These are phyloP conservation scores for Botrytis cinerea DNA, from an alignment of 2,329 filamentous ascomycete species.

Conservation along the genomic window DNA sequence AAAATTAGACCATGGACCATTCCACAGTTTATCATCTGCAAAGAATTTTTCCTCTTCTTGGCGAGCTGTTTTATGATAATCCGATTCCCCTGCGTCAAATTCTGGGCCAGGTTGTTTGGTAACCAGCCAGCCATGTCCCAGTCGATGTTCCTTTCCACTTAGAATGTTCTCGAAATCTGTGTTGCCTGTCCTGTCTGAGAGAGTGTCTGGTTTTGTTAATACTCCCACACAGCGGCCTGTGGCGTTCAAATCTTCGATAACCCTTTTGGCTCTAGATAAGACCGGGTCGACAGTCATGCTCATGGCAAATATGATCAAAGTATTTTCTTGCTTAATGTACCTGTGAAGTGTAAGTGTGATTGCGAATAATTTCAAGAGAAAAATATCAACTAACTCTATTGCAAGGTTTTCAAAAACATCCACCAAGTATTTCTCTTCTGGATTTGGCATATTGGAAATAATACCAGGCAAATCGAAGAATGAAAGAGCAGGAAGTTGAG, in stretches of 20 bases:
- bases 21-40: constrained; percentile 47
- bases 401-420: constrained; percentile 72
- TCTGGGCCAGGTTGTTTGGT: constrained; percentile 63
- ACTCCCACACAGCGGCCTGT: constrained; percentile 68
- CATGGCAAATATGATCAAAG: constrained; percentile 75
- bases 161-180: constrained; percentile 66
- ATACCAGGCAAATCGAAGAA: constrained; percentile 87
- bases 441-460: constrained; percentile 67
- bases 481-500: constrained; percentile 69
- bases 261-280: constrained; percentile 68
- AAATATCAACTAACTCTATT: constrained; percentile 42
- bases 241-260: constrained; percentile 58
- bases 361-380: no score
- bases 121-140: constrained; percentile 77
- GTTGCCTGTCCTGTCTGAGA: constrained; percentile 46
- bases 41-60: constrained; percentile 55
- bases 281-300: constrained; percentile 78
- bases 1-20: constrained; percentile 44
- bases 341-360: no score
- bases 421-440: constrained; percentile 66
- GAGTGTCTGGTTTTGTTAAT: constrained; percentile 80
- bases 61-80: constrained; percentile 50
- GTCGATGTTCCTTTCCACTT: constrained; percentile 55
- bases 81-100: constrained; percentile 24
- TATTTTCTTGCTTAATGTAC: constrained; percentile 49